phyloP scores from a whole-genome alignment of 148 eudicot genomes.

The Vaccinium vitisidaea region DNA sequence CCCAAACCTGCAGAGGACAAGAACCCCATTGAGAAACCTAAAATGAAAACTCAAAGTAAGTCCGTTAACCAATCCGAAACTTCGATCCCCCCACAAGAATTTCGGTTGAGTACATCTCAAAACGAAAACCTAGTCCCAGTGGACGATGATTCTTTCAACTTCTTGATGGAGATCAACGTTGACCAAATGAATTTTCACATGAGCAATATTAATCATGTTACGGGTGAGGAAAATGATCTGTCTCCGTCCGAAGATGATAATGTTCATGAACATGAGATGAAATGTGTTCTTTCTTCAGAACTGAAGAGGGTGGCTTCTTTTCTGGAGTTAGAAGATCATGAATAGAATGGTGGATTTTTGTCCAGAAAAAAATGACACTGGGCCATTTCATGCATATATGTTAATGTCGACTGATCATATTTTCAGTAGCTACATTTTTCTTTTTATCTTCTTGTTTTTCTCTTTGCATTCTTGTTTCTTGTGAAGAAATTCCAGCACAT shows the following conservation, averaged over 20 bases:
- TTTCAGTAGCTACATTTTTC: neutral
- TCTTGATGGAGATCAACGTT: neutral
- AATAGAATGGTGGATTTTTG: neutral
- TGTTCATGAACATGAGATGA: neutral
- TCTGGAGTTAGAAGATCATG: neutral
- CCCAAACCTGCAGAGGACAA: neutral
- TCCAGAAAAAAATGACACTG: neutral
- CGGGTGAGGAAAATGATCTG: neutral
- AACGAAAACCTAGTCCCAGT: neutral
- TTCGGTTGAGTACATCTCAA: neutral
- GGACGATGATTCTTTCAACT: neutral
- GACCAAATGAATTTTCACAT: neutral
- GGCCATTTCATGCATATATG: neutral
- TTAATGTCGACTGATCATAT: too few relatives aligned
- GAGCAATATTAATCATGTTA: neutral
- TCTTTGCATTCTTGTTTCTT: neutral
- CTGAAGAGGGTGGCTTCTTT: slow-evolving; percentile 9
- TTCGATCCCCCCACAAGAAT: neutral
- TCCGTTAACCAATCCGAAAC: neutral
- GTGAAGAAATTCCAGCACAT: neutral
- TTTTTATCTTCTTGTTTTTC: neutral
- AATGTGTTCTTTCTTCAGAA: neutral
- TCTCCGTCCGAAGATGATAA: neutral
- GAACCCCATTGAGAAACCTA: neutral
- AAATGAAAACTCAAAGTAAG: neutral